Conservation (phyloP, 495 filamentous ascomycete species). For the Penicillium diatomitis region DNA sequence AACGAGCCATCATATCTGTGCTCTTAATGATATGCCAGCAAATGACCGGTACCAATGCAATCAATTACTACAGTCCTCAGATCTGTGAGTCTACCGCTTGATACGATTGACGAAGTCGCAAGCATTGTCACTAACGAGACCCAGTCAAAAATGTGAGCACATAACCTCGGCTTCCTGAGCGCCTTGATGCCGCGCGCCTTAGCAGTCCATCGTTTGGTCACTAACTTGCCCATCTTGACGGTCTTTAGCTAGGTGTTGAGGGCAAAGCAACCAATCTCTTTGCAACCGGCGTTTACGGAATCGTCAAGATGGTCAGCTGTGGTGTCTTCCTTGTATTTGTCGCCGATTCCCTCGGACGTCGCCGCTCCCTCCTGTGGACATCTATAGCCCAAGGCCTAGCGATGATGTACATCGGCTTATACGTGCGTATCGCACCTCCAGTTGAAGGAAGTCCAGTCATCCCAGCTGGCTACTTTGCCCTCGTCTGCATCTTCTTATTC, state of each 20-base stretch:
- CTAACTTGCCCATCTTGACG: too few species aligned
- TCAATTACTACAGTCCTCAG: conserved; percentile 65
- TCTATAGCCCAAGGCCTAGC: conserved; percentile 58
- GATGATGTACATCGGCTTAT: conserved; percentile 77
- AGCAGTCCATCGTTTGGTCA: too few species aligned
- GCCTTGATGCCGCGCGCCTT: too few species aligned
- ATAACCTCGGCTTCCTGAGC: background rate
- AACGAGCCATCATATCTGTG: conserved; percentile 46
- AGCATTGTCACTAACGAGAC: background rate
- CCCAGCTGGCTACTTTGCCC: conserved; percentile 54
- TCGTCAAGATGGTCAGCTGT: conserved; percentile 48
- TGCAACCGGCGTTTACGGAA: conserved; percentile 46
- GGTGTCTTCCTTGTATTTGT: conserved; percentile 58
- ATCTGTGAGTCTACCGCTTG: conserved; percentile 46
- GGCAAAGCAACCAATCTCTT: conserved; percentile 40
- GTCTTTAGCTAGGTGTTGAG: conserved; percentile 29
- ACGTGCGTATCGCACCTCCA: conserved; percentile 62
- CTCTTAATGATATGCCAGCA: conserved; percentile 65
- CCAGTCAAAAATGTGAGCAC: conserved; percentile 18
- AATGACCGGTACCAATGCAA: conserved; percentile 57
- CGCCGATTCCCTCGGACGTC: conserved; percentile 62
- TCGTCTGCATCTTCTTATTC: conserved; percentile 66
- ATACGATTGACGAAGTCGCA: background rate
- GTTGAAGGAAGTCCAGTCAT: conserved; percentile 39
- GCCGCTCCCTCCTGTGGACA: conserved; percentile 64